Percentiles rank a stretch among this genome's conserved stretches.
phyloP scores from a whole-genome alignment of 805 yeast species.

The Myxozyma neglecta region DNA sequence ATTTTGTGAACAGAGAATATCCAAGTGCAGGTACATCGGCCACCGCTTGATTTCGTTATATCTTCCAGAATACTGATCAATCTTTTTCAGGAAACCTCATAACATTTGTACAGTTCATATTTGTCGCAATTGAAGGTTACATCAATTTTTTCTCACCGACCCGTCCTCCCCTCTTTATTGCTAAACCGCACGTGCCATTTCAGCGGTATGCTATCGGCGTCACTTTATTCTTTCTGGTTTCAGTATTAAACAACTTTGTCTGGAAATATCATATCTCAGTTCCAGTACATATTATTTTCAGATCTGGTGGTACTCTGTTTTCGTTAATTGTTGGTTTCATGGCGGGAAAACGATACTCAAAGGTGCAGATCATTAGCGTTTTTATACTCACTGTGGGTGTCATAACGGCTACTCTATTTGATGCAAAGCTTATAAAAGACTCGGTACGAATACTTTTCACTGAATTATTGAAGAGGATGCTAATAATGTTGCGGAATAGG shows the following conservation, averaged over 20 bases:
- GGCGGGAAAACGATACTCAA: conserved; percentile 49
- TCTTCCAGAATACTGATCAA: neutral
- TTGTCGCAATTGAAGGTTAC: conserved; percentile 51
- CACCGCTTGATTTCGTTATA: neutral
- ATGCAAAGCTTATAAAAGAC: conserved; percentile 20
- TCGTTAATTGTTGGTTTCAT: conserved; percentile 59
- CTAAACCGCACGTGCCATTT: conserved; percentile 40
- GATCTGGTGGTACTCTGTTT: conserved; percentile 64
- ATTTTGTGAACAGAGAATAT: conserved; percentile 12
- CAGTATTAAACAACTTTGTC: conserved; percentile 58
- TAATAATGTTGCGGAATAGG: neutral
- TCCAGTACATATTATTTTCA: conserved; percentile 64
- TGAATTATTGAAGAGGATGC: neutral
- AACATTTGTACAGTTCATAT: conserved; percentile 58
- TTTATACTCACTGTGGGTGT: conserved; percentile 57
- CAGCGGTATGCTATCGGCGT: conserved; percentile 50
- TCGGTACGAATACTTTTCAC: neutral
- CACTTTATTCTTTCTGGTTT: conserved; percentile 50
- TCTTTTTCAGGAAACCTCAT: conserved; percentile 51
- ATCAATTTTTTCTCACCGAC: conserved; percentile 42
- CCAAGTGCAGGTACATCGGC: conserved; percentile 21
- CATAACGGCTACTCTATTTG: conserved; percentile 43
- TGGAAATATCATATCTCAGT: conserved; percentile 59
- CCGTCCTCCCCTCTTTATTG: conserved; percentile 40
- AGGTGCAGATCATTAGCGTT: conserved; percentile 52